Evolutionary conservation across 768 basidiomycete genomes (phyloP), one percentile per base, ranked within the genome.

Genomic region (Boletus barrowsii): DNA sequence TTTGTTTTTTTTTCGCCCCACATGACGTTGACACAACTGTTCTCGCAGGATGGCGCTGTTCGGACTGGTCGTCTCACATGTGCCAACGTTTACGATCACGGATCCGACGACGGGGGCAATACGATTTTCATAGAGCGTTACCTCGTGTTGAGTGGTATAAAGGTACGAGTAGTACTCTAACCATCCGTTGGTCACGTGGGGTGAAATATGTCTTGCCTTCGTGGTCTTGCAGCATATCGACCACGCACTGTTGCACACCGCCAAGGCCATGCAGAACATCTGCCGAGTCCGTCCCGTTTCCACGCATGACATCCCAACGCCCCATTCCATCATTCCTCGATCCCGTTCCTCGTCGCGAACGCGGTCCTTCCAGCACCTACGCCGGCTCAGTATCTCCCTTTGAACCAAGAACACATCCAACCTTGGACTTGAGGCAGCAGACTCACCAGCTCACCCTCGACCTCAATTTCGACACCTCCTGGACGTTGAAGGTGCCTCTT

Each of bases 1-100:
- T 41, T 46, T n/a, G n/a, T n/a, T n/a, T n/a, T n/a, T 51, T 26
- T 47, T 13, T 17, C 14, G 18, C 47, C 43, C 55, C 49, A 57
- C 62, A 55, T 61, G 55, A 60, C 43, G 50, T 61, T 68, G 53
- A 69, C 67, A 61, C 57, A 68, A 54, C 40, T 60, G 44, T 61
- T 60, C 63, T 46, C 63, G 66, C 59, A 72, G 69, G 67, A 72
- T 72, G 59, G 71, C 69, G 42, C 43, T 65, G 50, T 69, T 71
- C 44, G 71, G 60, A 40, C 59, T 70, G 14, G 47, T 71, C 52
- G 51, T 70, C 9, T 69, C 71, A 14, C 69, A 70, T 45, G 65
- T 60, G 55, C 65, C 71, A 33, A 43, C 72, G 47, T 69, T 70
- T 58, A 65, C 58, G 30, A 50, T 72, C 48, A 67, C 70, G 49